Evolutionary conservation across 192 early-diverging fungal species (phyloP).

Genomic region (Backusella tuberculispora): DNA sequence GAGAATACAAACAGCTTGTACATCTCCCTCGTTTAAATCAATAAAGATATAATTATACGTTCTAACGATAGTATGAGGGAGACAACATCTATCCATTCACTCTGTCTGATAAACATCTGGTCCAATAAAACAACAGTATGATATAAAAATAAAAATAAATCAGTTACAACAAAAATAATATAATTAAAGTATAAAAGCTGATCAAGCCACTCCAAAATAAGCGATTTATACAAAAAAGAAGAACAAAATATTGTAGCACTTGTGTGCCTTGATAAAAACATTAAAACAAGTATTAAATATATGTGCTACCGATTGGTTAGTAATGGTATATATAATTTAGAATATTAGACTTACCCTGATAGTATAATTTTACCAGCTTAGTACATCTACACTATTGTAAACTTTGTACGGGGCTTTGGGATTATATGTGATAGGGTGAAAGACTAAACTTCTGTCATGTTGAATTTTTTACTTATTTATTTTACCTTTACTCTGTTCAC

Average conservation of each 20-base stretch:
- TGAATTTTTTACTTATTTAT: neutral
- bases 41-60: neutral
- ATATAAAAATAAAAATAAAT: neutral
- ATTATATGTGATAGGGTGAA: neutral
- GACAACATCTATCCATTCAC: neutral
- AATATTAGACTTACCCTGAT: too few relatives aligned
- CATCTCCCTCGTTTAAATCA: neutral
- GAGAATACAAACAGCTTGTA: neutral
- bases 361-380: neutral
- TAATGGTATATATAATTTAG: too few relatives aligned
- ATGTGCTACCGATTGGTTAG: neutral
- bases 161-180: neutral
- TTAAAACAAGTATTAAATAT: neutral
- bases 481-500: neutral
- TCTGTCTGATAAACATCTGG: too few relatives aligned
- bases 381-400: neutral
- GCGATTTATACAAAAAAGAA: too few relatives aligned
- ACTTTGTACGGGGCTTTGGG: neutral
- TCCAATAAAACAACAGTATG: neutral
- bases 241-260: neutral
- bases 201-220: neutral
- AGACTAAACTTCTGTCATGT: neutral
- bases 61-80: conserved; percentile 11
- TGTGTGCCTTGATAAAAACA: neutral
- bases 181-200: neutral